A percentile compares a stretch with the other conserved stretches of the same genome.
These are phyloP conservation scores for Geranium brycei DNA, from an alignment of 345 rosid genomes.

Conservation along the genomic window DNA sequence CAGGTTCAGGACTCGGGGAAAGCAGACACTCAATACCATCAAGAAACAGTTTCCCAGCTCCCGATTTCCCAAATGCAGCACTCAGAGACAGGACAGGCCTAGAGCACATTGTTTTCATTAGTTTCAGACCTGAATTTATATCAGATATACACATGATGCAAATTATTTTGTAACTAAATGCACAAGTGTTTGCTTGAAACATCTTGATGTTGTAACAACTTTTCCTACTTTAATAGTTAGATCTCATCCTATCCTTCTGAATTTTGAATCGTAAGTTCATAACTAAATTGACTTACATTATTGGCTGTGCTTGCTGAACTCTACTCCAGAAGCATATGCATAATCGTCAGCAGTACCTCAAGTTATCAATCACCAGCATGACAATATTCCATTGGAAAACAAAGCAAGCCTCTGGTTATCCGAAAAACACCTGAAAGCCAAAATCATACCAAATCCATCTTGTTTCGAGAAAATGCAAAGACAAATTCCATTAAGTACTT, in stretches of 20 bases:
- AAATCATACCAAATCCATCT: too few relatives aligned
- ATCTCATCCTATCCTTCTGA: not conserved
- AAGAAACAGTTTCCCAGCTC: not conserved
- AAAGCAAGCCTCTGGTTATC: not conserved
- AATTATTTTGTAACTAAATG: not conserved
- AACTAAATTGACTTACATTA: not conserved
- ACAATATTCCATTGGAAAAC: not conserved
- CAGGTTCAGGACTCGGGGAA: slow-evolving; percentile 33
- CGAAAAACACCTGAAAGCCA: not conserved
- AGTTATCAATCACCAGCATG: not conserved
- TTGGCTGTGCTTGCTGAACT: not conserved
- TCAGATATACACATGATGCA: not conserved
- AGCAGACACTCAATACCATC: slow-evolving; percentile 8
- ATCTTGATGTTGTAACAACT: too few relatives aligned
- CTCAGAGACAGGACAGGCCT: not conserved
- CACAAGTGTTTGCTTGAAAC: too few relatives aligned
- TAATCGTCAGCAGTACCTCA: too few relatives aligned
- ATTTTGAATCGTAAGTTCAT: not conserved
- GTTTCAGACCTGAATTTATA: not conserved
- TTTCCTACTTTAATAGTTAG: too few relatives aligned
- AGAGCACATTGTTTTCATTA: not conserved
- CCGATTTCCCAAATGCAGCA: not conserved
- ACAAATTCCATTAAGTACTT: too few relatives aligned
- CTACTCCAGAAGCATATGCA: not conserved
- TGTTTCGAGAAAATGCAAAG: too few relatives aligned